Percentiles rank a stretch among this genome's conserved stretches.
phyloP scores from a whole-genome alignment of 306 rosid genomes.

The Glycine latifolia region DNA sequence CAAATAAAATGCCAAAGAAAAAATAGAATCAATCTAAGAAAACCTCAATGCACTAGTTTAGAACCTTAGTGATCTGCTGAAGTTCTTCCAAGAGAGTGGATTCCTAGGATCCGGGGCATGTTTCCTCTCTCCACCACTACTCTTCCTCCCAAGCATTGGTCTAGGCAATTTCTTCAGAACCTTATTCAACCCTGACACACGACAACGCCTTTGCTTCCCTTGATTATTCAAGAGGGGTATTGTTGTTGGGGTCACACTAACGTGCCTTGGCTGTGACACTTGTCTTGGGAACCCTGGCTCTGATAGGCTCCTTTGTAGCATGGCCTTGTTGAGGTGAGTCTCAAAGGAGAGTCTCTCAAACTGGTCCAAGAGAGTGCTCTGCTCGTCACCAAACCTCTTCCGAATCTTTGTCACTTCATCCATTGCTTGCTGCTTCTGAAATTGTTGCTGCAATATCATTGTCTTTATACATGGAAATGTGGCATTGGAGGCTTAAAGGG shows the following conservation, averaged over 20 bases:
- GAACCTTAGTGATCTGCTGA: conserved; percentile 72
- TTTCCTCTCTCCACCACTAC: conserved; percentile 38
- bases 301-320: conserved; percentile 66
- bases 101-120: conserved; percentile 53
- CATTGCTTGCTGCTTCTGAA: conserved; percentile 34
- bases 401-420: conserved; percentile 55
- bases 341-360: conserved; percentile 77
- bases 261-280: conserved; percentile 31
- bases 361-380: conserved; percentile 81
- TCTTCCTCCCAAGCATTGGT: conserved; percentile 60
- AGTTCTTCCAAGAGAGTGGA: conserved; percentile 66
- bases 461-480: conserved; percentile 2
- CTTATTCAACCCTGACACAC: conserved; percentile 57
- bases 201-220: conserved; percentile 42
- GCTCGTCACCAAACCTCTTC: conserved; percentile 84
- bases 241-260: conserved; percentile 31
- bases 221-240: conserved; percentile 43
- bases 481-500: conserved; percentile 49
- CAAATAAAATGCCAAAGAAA: neutral
- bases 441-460: conserved; percentile 16
- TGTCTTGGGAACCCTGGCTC: conserved; percentile 58
- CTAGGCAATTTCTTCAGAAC: conserved; percentile 66
- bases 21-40: neutral
- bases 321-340: conserved; percentile 73
- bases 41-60: conserved; percentile 31